Conservation (phyloP, 352 stramenopile genomes). For the Poterioochromonas sp. region DNA sequence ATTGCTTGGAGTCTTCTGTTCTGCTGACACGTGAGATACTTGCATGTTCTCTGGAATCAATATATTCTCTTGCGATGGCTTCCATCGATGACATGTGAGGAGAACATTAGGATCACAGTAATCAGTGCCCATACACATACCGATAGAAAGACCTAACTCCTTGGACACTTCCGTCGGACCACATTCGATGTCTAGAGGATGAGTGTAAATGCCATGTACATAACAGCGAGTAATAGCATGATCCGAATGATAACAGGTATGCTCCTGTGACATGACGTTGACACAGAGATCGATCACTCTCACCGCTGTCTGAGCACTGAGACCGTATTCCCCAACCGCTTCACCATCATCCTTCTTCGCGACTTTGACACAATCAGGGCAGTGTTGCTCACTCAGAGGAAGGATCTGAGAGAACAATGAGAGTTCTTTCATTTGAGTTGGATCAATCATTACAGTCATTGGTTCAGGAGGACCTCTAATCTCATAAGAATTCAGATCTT, state of each 20-base stretch:
- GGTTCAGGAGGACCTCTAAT: background rate
- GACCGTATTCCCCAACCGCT: background rate
- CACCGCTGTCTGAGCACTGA: background rate
- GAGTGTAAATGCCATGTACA: background rate
- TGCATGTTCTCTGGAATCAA: too few species aligned
- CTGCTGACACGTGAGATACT: too few species aligned
- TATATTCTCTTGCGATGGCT: background rate
- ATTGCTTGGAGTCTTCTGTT: too few species aligned
- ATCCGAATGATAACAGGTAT: slow-evolving; percentile 1
- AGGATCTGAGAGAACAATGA: background rate
- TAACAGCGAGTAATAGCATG: slow-evolving; percentile 6
- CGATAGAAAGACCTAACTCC: background rate
- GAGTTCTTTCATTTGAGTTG: background rate
- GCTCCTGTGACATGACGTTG: background rate
- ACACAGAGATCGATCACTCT: slow-evolving; percentile 15
- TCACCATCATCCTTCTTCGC: background rate
- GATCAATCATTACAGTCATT: background rate
- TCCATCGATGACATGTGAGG: slow-evolving; percentile 2
- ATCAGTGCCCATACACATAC: background rate
- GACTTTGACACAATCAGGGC: background rate
- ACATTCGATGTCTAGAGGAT: background rate
- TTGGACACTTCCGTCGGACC: background rate
- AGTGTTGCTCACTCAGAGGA: background rate
- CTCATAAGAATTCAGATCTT: background rate
- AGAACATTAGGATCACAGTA: background rate